These are phyloP conservation scores for Russula olivacea DNA, from an alignment of 768 basidiomycete genomes.

Conservation along the genomic window DNA sequence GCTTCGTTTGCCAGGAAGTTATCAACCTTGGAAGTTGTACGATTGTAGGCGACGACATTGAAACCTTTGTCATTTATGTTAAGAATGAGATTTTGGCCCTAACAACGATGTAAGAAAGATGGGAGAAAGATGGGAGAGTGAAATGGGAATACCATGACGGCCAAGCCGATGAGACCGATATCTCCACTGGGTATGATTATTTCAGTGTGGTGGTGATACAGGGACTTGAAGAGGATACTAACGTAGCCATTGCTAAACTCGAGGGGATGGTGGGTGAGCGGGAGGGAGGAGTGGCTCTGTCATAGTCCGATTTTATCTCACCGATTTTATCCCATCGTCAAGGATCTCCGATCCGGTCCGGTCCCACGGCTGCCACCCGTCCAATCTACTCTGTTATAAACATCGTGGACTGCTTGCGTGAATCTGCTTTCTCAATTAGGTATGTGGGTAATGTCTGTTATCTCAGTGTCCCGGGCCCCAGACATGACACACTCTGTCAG, in stretches of 20 bases:
- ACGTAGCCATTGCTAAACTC: constrained; percentile 41
- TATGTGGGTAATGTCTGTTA: no score
- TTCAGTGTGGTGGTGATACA: constrained; percentile 27
- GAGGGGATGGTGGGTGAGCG: constrained; percentile 19
- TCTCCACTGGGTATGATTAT: constrained; percentile 59
- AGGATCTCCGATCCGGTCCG: constrained; percentile 13
- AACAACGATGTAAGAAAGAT: constrained; percentile 17
- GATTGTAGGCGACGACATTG: constrained; percentile 94
- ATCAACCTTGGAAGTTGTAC: constrained; percentile 95
- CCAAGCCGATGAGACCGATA: constrained; percentile 96
- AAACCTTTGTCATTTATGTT: constrained; percentile 99
- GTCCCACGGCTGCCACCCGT: background rate
- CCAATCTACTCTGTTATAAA: no score
- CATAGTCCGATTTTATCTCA: constrained; percentile 10
- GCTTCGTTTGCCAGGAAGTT: constrained; percentile 94
- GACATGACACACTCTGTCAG: no score
- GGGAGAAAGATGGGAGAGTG: constrained; percentile 23
- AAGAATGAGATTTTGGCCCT: constrained; percentile 96
- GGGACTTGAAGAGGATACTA: constrained; percentile 39
- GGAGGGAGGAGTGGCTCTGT: background rate
- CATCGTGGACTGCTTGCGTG: no score
- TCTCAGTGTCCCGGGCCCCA: no score
- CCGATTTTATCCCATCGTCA: background rate
- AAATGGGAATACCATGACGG: constrained; percentile 75
- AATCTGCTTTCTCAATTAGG: no score